phyloP scores from a whole-genome alignment of 2,329 filamentous ascomycete genomes.

The Nemania sp. region DNA sequence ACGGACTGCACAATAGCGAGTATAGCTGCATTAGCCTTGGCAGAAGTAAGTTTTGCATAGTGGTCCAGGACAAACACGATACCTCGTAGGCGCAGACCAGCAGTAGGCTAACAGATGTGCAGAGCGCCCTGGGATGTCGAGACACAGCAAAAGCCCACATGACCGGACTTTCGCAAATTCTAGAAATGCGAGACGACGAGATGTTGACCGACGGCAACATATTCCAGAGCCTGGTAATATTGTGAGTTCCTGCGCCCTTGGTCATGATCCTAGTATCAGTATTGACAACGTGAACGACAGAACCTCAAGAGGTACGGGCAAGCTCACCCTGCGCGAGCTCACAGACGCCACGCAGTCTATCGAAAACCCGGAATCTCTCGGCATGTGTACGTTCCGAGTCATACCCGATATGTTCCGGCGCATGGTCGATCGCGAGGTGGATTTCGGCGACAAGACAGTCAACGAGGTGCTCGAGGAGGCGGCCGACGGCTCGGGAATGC shows the following conservation, averaged over 20 bases:
- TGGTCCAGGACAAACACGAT: background rate
- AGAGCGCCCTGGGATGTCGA: conserved; percentile 33
- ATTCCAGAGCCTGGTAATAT: conserved; percentile 31
- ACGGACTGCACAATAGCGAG: conserved; percentile 32
- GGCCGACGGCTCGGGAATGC: conserved; percentile 2
- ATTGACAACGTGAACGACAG: conserved; percentile 14
- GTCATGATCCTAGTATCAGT: background rate
- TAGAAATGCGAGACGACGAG: conserved; percentile 27
- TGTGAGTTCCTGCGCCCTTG: conserved; percentile 18
- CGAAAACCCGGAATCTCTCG: conserved; percentile 26
- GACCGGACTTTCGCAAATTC: conserved; percentile 29
- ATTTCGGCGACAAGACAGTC: conserved; percentile 26
- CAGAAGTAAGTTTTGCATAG: conserved; percentile 25
- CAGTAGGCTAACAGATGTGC: conserved; percentile 13
- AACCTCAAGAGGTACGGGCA: conserved; percentile 30
- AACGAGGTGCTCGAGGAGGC: conserved; percentile 27
- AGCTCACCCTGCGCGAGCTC: conserved; percentile 29
- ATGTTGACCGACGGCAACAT: conserved; percentile 29
- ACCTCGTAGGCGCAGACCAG: too few relatives aligned
- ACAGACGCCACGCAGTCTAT: conserved; percentile 27
- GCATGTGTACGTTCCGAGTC: conserved; percentile 26
- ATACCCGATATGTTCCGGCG: conserved; percentile 26
- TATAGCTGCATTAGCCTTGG: conserved; percentile 32
- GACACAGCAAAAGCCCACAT: conserved; percentile 33
- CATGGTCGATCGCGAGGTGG: conserved; percentile 25